Evolutionary conservation across 305 asterid species (phyloP), one percentile per base, ranked within the genome.

Genomic region (Nicotiana rustica): DNA sequence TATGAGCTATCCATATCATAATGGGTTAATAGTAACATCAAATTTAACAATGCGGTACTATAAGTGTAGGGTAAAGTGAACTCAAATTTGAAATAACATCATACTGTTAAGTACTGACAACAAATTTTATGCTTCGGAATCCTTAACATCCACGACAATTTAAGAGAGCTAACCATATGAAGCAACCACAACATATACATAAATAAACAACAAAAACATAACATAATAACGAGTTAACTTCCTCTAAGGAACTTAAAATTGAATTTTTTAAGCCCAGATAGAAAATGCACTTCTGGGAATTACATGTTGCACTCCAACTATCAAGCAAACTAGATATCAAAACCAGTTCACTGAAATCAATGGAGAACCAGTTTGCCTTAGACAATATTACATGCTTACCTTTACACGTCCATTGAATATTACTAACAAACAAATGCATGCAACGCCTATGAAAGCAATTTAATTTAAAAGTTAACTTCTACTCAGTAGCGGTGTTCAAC

Each of bases 391-490:
- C n/a, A 66, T 52, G 78, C 38, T 52, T 80, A 6, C 83, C 61
- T 80, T 31, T 67, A 52, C 78, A 67, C 67, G 17, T 52, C 73
- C 67, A 67, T 52, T 9, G 41, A 0, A 73, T 18, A 67, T 59
- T 80, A 25, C 25, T 25, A 17, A 15, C 1, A 17, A 1, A 57
- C 19, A 67, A 67, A 67, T 31, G 66, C 56, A 52, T 55, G 78
- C 61, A 80, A 80, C 67, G 38, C 57, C 78, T 80, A 36, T 14
- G 38, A 80, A 80, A 67, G 67, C 78, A 18, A 80, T 59, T 15
- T n/a, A 64, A 3, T n/a, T 41, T 9, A 35, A 3, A 2, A 21
- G 57, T 73, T 17, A 49, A 49, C 18, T 21, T 25, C 0, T 13
- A 9, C 7, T 12, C 60, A 47, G 1, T 8, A 41, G 1, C 0